Evolutionary conservation across 83 land plant species (phyloP).

Genomic region (Picea mariana): DNA sequence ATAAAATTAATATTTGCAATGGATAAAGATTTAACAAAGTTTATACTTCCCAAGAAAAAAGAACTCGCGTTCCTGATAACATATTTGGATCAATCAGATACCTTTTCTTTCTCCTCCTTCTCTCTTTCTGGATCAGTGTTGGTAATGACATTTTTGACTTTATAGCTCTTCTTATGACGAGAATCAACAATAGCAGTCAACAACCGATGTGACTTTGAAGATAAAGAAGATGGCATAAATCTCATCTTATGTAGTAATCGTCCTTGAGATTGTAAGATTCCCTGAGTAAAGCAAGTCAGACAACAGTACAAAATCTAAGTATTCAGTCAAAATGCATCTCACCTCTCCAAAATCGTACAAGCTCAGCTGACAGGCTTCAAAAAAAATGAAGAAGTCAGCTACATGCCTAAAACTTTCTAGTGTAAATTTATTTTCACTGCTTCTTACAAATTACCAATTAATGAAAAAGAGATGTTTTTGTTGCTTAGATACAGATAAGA

Average conservation of each 20-base stretch:
- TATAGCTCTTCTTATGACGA: slow-evolving; percentile 87
- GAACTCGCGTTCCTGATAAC: not conserved
- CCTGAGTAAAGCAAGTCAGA: slow-evolving; percentile 43
- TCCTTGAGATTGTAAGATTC: slow-evolving; percentile 96
- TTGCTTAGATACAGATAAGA: too few species aligned
- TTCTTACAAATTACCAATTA: too few species aligned
- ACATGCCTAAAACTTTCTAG: too few species aligned
- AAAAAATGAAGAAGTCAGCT: not conserved
- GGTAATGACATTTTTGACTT: slow-evolving; percentile 92
- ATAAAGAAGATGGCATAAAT: slow-evolving; percentile 97
- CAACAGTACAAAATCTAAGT: not conserved
- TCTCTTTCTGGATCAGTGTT: slow-evolving; percentile 96
- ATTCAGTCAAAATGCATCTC: not conserved
- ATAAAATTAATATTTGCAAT: not conserved
- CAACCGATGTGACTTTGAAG: slow-evolving; percentile 93
- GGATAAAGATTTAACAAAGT: not conserved
- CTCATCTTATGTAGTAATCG: slow-evolving; percentile 84
- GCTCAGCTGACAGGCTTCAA: not conserved
- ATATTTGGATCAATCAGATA: slow-evolving; percentile 19
- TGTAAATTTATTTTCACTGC: too few species aligned
- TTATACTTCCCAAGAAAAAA: not conserved
- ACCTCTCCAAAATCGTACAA: not conserved
- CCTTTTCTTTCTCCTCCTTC: slow-evolving; percentile 95
- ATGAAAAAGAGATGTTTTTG: too few species aligned
- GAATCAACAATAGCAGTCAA: slow-evolving; percentile 99